Base-by-base conservation (phyloP, 2,329 filamentous ascomycete genomes). In the Amphichorda felina region DNA sequence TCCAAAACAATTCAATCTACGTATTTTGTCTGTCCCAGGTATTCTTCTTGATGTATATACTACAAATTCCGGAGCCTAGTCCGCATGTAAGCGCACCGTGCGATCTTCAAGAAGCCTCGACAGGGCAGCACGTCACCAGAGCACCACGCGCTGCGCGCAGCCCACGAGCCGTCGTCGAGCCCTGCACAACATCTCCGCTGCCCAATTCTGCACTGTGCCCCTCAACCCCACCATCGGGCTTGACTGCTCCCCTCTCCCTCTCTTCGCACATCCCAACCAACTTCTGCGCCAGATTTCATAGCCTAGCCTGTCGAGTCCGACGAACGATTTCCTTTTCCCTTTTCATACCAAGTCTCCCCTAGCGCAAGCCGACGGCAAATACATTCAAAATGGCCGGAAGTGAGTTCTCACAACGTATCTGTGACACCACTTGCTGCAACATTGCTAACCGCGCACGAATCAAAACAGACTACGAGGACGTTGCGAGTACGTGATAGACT, bases 401-500 rank as follows among this genome's bases (percentile, higher is more conserved):
- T 56, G 48, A 49, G 53, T 44, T 33, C n/a, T n/a, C 37, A 30
- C 35, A 41, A 37, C 25, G 36, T n/a, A n/a, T n/a, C n/a, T n/a
- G n/a, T n/a, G n/a, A n/a, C n/a, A n/a, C n/a, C n/a, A n/a, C n/a
- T n/a, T n/a, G n/a, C n/a, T n/a, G n/a, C n/a, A n/a, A n/a, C n/a
- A 39, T 41, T 39, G 41, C 44, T 49, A 45, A 49, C 40, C 34
- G 35, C 33, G 22, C 35, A 39, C 34, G 30, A 17, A 19, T 28
- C 10, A 31, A 24, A 28, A 32, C 40, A 64, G 63, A 63, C 48
- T 64, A 61, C 46, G 59, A 66, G 47, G 54, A 54, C 7, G 45
- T 70, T 50, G 65, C 64, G 45, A 64, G 65, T 69, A 60, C 45
- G 64, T 61, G 31, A 22, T 15, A 6, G n/a, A n/a, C n/a, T n/a